phyloP scores from a whole-genome alignment of 2,329 filamentous ascomycete species.

The Lachnellula suecica region DNA sequence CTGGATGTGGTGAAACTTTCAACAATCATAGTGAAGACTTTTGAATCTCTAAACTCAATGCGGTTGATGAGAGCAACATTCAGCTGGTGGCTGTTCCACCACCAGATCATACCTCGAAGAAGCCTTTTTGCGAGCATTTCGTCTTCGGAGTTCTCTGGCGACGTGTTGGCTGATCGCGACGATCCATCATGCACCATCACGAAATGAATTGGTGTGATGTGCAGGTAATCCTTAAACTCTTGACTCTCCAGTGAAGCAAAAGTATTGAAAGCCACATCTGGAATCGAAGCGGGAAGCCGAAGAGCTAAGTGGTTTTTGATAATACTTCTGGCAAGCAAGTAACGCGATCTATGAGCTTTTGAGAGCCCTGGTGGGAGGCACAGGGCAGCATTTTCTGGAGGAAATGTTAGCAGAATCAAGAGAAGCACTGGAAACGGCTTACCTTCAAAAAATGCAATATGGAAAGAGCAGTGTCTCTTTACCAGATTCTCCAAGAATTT shows the following conservation, averaged over 20 bases:
- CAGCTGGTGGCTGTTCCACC: slow-evolving; percentile 53
- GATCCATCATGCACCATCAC: slow-evolving; percentile 67
- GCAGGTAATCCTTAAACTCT: slow-evolving; percentile 56
- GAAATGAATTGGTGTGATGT: slow-evolving; percentile 58
- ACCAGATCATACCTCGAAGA: slow-evolving; percentile 48
- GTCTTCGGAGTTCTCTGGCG: slow-evolving; percentile 4
- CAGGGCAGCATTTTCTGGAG: slow-evolving; percentile 45
- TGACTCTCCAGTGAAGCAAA: slow-evolving; percentile 44
- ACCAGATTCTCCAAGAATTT: slow-evolving; percentile 59
- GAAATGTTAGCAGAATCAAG: slow-evolving; percentile 9
- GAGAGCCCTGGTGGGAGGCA: slow-evolving; percentile 50
- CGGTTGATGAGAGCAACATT: slow-evolving; percentile 65
- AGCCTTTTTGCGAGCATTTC: slow-evolving; percentile 22
- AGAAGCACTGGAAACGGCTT: slow-evolving; percentile 1
- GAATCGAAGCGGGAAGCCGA: slow-evolving; percentile 22
- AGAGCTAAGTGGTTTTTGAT: slow-evolving; percentile 59
- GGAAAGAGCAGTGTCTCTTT: slow-evolving; percentile 67
- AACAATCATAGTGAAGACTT: slow-evolving; percentile 49
- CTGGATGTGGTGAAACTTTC: slow-evolving; percentile 31
- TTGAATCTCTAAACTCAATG: slow-evolving; percentile 55
- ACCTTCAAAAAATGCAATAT: slow-evolving; percentile 64
- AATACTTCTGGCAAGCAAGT: slow-evolving; percentile 59
- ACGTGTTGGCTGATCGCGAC: slow-evolving; percentile 4
- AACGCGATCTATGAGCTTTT: slow-evolving; percentile 38
- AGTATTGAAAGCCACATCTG: slow-evolving; percentile 38